These are phyloP conservation scores for Apocynum venetum DNA, from an alignment of 257 asterid species.

Conservation along the genomic window DNA sequence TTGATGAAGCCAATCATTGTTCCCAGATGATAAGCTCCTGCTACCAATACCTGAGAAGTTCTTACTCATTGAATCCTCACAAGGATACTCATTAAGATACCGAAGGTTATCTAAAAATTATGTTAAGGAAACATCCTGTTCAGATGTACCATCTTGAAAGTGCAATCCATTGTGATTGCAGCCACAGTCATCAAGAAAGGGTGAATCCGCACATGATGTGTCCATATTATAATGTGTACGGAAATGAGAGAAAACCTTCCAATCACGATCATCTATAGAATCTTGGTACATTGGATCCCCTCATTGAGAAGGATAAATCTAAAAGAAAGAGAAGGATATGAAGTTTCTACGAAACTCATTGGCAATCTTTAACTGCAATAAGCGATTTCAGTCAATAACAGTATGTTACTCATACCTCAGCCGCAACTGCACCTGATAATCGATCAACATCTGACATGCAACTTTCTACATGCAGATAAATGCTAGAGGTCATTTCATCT, in stretches of 20 bases:
- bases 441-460: constrained; percentile 39
- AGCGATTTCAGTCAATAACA: not conserved
- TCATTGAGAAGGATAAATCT: constrained; percentile 35
- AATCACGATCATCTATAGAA: constrained; percentile 24
- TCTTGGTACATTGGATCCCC: constrained; percentile 24
- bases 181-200: constrained; percentile 68
- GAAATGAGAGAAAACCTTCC: constrained; percentile 17
- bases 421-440: constrained; percentile 31
- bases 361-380: not conserved
- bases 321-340: constrained; percentile 15
- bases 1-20: constrained; percentile 16
- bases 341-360: constrained; percentile 10
- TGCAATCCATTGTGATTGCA: constrained; percentile 39
- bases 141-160: constrained; percentile 69
- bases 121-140: constrained; percentile 65
- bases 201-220: constrained; percentile 44
- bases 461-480: constrained; percentile 30
- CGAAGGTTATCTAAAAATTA: constrained; percentile 53
- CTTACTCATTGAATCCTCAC: constrained; percentile 26
- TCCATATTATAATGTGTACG: constrained; percentile 23
- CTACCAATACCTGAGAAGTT: constrained; percentile 18
- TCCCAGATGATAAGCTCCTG: constrained; percentile 13
- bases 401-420: constrained; percentile 32
- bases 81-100: constrained; percentile 25
- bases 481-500: constrained; percentile 27